Evolutionary conservation across 1,139 yeast species (phyloP), one percentile per base, ranked within the genome.

Genomic region (Ogataea hybrid): DNA sequence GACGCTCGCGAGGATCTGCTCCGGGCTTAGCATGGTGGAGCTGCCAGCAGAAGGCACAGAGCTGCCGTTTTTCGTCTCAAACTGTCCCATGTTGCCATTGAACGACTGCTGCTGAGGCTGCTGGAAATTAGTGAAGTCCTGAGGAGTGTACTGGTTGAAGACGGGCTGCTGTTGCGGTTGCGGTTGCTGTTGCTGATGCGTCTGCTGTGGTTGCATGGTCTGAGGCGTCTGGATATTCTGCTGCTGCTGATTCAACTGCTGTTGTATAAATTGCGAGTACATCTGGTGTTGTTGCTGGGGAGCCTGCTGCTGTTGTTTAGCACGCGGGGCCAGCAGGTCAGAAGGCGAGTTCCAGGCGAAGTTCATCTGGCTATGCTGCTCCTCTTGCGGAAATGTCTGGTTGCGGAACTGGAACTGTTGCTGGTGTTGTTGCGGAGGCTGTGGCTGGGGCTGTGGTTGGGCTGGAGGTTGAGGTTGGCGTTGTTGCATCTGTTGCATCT

Each of bases 1-100:
- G 12, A 56, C 61, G 34, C 59, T 49, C 7, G 62, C 61, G 18
- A 59, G 47, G 14, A 59, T 58, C 41, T 59, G 62, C 35, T 59
- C 63, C 5, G 62, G 62, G 25, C 58, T 54, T 27, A 58, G 36
- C 32, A 54, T 50, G 2, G 55, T 28, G 3, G 49, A 41, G 28
- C 37, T 37, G 30, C 30, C 41, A 4, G 23, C 20, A 9, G 21
- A 17, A 5, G 31, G 17, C 11, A 34, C 17, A 31, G 39, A 32
- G 10, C 38, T 38, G 33, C 45, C 41, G 12, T 43, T 46, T 18
- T 34, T 40, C 40, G 31, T 43, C 17, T 37, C 43, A 25, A 35
- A 49, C 25, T 45, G 52, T 3, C 32, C 44, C 36, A 39, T 31
- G 28, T 37, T 21, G 34, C 30, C 25, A 21, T 41, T 21, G 39